Base-by-base conservation (phyloP, 2,329 filamentous ascomycete genomes). In the Ophiostoma populinum region DNA sequence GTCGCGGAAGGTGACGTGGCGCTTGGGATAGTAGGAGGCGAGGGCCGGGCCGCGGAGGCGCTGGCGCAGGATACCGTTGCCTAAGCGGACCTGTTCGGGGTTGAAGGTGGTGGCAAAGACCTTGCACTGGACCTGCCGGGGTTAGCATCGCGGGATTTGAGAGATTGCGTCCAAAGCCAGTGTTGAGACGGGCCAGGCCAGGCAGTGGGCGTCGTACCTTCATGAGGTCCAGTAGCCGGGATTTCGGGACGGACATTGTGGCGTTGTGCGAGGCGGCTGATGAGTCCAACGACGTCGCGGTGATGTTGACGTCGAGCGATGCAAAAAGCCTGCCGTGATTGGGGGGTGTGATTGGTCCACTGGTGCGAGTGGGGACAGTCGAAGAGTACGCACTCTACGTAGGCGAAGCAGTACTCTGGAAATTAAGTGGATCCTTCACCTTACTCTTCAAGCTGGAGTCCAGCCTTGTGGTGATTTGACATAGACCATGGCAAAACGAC, bases 31-130 rank as follows among this genome's bases (percentile, higher is more conserved):
- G 65, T 94, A 98, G 39, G 81, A 67, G 25, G 76, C 79, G 44
- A 94, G 59, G 0, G 79, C 61, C 20, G 85, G 81, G n/a, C 90
- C 90, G 50, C 70, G 74, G 43, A 95, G 64, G 50, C 86, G 75
- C 55, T 94, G 80, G 50, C 86, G 81, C 40, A 98, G 66, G 53
- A 98, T 66, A 58, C 90, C 92, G 62, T 90, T 94, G 50, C 90
- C 90, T 46, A 82, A 72, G 42, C 90, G 81, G 42, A 79, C 56
- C 46, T 75, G 64, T 37, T 82, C 67, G 18, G 90, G 90, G 58
- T 98, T 98, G 65, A 75, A 95, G 35, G 77, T 86, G 34, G 80
- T 81, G 50, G 76, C 77, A 65, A 95, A 98, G 61, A 95, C 72
- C 54, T 76, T 73, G 67, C 83, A 93, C 77, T 86, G 85, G 51